These are phyloP conservation scores for Xylariaceae sp. DNA, from an alignment of 2,329 filamentous ascomycete species.

Conservation along the genomic window DNA sequence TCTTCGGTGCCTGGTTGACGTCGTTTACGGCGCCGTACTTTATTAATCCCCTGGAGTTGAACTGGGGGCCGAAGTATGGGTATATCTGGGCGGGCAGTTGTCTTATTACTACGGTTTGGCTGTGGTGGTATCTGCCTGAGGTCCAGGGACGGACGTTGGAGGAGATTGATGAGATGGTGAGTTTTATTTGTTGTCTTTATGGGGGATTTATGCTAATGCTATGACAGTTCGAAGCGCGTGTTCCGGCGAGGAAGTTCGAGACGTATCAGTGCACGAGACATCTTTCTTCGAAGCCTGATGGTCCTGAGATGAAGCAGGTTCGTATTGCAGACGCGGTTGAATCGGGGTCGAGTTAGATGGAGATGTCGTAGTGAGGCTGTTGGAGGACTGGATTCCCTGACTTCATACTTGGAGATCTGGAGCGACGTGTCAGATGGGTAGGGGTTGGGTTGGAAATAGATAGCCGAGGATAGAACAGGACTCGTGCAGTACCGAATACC, in stretches of 20 bases:
- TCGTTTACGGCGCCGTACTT: conserved; percentile 57
- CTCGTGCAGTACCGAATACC: too few species aligned
- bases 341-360: not conserved
- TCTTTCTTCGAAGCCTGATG: conserved; percentile 22
- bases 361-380: too few species aligned
- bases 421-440: too few species aligned
- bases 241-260: conserved; percentile 35
- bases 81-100: conserved; percentile 48
- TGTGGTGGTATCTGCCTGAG: conserved; percentile 49
- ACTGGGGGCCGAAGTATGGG: conserved; percentile 54
- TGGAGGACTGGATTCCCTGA: too few species aligned
- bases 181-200: conserved; percentile 20
- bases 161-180: conserved; percentile 52
- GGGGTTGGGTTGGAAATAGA: too few species aligned
- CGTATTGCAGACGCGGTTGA: conserved; percentile 12
- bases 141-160: conserved; percentile 49
- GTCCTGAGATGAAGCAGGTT: conserved; percentile 14
- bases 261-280: conserved; percentile 34
- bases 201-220: conserved; percentile 4
- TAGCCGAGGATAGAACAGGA: too few species aligned
- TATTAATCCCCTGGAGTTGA: conserved; percentile 48
- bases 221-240: conserved; percentile 34
- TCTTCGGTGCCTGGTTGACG: conserved; percentile 52
- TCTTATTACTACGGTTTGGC: conserved; percentile 32
- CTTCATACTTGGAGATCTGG: too few species aligned